Conservation (phyloP, 257 asterid species). For the Petunia axillaris region DNA sequence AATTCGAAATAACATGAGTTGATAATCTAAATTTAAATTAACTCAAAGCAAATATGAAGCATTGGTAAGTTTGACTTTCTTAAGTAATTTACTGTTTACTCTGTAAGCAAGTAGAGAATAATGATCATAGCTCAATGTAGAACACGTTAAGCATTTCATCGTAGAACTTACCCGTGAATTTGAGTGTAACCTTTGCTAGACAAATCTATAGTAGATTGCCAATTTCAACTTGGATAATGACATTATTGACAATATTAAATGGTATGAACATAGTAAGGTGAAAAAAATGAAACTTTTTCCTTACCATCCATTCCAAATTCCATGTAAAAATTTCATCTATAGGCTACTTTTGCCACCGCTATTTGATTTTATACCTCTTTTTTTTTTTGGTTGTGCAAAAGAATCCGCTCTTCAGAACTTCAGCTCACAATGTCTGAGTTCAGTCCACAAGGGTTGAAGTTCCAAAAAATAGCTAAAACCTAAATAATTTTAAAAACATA, state of each 20-base stretch:
- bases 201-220: not conserved
- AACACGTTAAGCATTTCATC: not conserved
- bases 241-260: not conserved
- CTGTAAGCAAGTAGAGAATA: not conserved
- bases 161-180: not conserved
- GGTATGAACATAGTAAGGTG: not conserved
- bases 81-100: no score
- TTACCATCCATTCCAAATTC: no score
- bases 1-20: not conserved
- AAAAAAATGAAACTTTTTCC: not conserved
- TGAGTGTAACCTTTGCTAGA: no score
- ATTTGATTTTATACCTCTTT: no score
- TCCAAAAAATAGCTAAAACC: no score
- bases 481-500: no score
- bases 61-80: not conserved
- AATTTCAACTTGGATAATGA: not conserved
- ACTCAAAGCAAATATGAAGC: not conserved
- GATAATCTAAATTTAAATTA: not conserved
- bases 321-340: no score
- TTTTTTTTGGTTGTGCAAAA: no score
- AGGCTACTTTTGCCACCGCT: no score
- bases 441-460: no score
- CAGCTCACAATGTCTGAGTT: no score
- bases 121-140: not conserved
- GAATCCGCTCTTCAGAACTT: no score